A percentile compares a stretch with the other conserved stretches of the same genome.
phyloP scores from a whole-genome alignment of 495 filamentous ascomycete genomes.

The Neohortaea acidophila region DNA sequence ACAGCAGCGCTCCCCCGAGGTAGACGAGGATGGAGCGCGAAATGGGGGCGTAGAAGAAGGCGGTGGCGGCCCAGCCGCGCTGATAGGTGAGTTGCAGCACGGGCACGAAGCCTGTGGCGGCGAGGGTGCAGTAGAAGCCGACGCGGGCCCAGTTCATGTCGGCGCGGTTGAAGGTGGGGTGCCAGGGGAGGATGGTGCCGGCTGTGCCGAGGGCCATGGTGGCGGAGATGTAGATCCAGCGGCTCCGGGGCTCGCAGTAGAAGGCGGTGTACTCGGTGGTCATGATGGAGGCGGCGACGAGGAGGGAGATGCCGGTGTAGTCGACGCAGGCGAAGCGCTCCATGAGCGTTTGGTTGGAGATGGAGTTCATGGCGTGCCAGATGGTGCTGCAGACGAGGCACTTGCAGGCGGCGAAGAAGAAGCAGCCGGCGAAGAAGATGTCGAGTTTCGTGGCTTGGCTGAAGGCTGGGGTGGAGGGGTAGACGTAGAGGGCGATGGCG shows the following conservation, averaged over 20 bases:
- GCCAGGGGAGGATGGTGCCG: constrained; percentile 89
- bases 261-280: constrained; percentile 97
- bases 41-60: constrained; percentile 81
- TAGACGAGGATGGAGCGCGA: constrained; percentile 76
- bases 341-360: constrained; percentile 75
- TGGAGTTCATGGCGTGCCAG: constrained; percentile 97
- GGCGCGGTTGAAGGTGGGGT: constrained; percentile 80
- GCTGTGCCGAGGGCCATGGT: constrained; percentile 71
- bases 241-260: constrained; percentile 83
- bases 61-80: constrained; percentile 57
- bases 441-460: constrained; percentile 71
- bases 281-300: constrained; percentile 94
- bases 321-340: constrained; percentile 96
- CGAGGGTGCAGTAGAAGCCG: constrained; percentile 77
- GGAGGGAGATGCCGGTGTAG: constrained; percentile 92
- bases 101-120: constrained; percentile 80
- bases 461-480: constrained; percentile 75
- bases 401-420: constrained; percentile 95
- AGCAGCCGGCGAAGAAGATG: constrained; percentile 74
- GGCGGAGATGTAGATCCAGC: constrained; percentile 70
- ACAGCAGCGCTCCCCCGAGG: constrained; percentile 65
- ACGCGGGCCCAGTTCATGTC: constrained; percentile 91
- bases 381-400: constrained; percentile 88
- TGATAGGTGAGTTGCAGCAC: constrained; percentile 66
- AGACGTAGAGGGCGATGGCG: constrained; percentile 89